Conservation (phyloP, 176 grass and related monocot species). For the Aegilops tauschii region DNA sequence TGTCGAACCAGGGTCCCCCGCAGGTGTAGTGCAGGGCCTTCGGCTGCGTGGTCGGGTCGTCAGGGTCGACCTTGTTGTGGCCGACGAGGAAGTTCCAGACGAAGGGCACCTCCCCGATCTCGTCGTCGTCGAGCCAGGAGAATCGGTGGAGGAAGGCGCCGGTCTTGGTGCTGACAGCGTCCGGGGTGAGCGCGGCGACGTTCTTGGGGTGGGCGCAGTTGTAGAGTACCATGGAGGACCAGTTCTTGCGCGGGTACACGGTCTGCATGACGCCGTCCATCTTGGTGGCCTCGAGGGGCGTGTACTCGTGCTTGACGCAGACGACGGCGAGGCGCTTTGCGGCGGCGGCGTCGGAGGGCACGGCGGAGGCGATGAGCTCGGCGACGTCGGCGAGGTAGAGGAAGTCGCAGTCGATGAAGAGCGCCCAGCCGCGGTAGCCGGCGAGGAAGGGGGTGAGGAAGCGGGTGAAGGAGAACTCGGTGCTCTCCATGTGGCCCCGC, state of each 20-base stretch:
- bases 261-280: constrained; percentile 86
- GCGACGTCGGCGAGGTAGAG: constrained; percentile 82
- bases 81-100: constrained; percentile 85
- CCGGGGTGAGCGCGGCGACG: constrained; percentile 51
- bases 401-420: constrained; percentile 95
- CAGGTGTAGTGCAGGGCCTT: constrained; percentile 70
- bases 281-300: constrained; percentile 58
- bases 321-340: constrained; percentile 43
- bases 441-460: constrained; percentile 81
- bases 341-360: not conserved
- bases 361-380: constrained; percentile 32
- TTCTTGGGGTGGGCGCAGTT: constrained; percentile 84
- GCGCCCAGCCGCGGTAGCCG: constrained; percentile 67
- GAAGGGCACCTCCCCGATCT: constrained; percentile 76
- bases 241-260: constrained; percentile 81
- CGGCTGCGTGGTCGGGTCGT: constrained; percentile 48
- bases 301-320: constrained; percentile 83
- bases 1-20: constrained; percentile 80
- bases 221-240: constrained; percentile 85
- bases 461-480: constrained; percentile 96
- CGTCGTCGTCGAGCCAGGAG: constrained; percentile 71
- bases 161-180: constrained; percentile 66
- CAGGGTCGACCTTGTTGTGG: constrained; percentile 58
- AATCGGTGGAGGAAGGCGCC: constrained; percentile 80
- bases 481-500: constrained; percentile 71